Percentiles rank a stretch among this genome's conserved stretches.
Conservation (phyloP, 352 stramenopile genomes). For the Phytophthora hibernalis region DNA sequence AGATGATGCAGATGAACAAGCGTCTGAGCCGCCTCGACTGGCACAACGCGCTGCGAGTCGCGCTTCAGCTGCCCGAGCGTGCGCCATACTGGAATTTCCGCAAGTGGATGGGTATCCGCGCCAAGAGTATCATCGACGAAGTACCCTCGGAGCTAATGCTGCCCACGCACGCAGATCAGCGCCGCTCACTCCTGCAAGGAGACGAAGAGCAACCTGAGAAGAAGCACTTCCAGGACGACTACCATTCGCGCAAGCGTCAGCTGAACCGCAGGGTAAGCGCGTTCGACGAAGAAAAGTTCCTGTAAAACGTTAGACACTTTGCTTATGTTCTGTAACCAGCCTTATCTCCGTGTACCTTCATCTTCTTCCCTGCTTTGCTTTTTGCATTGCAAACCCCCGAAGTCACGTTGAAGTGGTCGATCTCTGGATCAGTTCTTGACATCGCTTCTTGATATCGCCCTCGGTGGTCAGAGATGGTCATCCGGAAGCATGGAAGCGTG, state of each 20-base stretch:
- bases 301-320: conserved; percentile 43
- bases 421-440: conserved; percentile 2
- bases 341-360: conserved; percentile 9
- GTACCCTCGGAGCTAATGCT: conserved; percentile 74
- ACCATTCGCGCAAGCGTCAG: conserved; percentile 41
- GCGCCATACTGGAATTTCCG: conserved; percentile 89
- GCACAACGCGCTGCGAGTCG: conserved; percentile 69
- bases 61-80: conserved; percentile 70
- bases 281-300: conserved; percentile 41
- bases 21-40: conserved; percentile 80
- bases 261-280: conserved; percentile 40
- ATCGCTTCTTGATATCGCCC: conserved; percentile 8
- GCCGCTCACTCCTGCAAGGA: conserved; percentile 34
- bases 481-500: conserved; percentile 9
- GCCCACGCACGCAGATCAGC: conserved; percentile 36
- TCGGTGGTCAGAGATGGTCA: conserved; percentile 11
- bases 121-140: conserved; percentile 56
- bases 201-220: conserved; percentile 16
- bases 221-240: conserved; percentile 35
- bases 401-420: conserved; percentile 6
- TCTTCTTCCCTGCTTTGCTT: conserved; percentile 1
- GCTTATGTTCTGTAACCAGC: conserved; percentile 27
- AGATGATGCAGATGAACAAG: conserved; percentile 88
- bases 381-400: not conserved
- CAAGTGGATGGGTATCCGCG: conserved; percentile 86